A percentile compares a stretch with the other conserved stretches of the same genome.
Evolutionary conservation across 352 stramenopile genomes (phyloP).

Genomic region (Phytophthora sp.): DNA sequence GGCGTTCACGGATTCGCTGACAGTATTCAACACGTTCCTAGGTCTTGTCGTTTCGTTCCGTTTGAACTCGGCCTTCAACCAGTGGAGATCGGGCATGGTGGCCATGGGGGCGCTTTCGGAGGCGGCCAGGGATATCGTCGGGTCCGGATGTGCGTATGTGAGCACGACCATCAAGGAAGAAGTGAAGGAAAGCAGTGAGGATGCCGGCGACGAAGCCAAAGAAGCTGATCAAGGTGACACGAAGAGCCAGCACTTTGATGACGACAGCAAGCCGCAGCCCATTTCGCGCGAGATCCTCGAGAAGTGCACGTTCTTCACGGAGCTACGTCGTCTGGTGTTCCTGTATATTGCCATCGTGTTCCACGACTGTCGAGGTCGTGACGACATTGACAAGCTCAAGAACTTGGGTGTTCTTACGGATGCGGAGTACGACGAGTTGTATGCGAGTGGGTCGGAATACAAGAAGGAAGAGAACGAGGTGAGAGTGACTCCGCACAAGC

Average conservation of each 20-base stretch:
- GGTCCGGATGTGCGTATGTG: slow-evolving; percentile 67
- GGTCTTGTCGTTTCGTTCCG: slow-evolving; percentile 79
- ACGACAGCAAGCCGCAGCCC: slow-evolving; percentile 20
- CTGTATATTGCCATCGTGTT: slow-evolving; percentile 84
- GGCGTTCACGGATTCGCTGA: slow-evolving; percentile 76
- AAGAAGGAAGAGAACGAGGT: slow-evolving; percentile 38
- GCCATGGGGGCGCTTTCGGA: slow-evolving; percentile 65
- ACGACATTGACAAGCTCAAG: slow-evolving; percentile 69
- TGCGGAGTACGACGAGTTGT: slow-evolving; percentile 72
- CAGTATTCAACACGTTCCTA: slow-evolving; percentile 85
- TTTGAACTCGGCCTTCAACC: slow-evolving; percentile 79
- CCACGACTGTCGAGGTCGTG: slow-evolving; percentile 71
- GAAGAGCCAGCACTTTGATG: not conserved
- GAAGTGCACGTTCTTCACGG: slow-evolving; percentile 79
- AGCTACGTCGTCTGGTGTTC: slow-evolving; percentile 75
- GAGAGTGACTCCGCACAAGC: slow-evolving; percentile 64
- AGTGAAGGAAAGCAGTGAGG: slow-evolving; percentile 8
- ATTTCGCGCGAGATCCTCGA: slow-evolving; percentile 63
- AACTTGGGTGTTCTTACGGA: slow-evolving; percentile 54
- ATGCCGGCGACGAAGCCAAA: not conserved
- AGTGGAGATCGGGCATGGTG: slow-evolving; percentile 79
- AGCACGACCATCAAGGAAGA: slow-evolving; percentile 47
- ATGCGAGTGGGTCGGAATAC: slow-evolving; percentile 64
- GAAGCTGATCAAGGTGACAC: not conserved
- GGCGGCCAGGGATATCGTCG: slow-evolving; percentile 61